These are phyloP conservation scores for Solanum okadae DNA, from an alignment of 257 asterid genomes.

Conservation along the genomic window DNA sequence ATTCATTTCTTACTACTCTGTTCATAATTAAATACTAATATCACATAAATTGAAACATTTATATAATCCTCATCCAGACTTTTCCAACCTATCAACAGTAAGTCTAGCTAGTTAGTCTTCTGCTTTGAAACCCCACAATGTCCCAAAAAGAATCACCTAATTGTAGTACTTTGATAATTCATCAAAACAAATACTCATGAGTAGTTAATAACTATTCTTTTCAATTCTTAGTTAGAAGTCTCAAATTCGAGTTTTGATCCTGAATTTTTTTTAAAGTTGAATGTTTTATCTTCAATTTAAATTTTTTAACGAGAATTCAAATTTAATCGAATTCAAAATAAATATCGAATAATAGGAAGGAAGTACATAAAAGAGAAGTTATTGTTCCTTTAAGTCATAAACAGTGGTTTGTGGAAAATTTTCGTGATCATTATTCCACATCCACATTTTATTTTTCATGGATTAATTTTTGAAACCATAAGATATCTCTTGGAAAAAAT, in stretches of 20 bases:
- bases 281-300: too few species aligned
- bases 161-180: too few species aligned
- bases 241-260: too few species aligned
- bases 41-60: too few species aligned
- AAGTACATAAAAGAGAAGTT: background rate
- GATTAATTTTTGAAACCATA: background rate
- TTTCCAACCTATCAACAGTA: background rate
- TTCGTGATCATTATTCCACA: background rate
- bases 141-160: background rate
- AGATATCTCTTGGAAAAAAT: background rate
- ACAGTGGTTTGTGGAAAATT: background rate
- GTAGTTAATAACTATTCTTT: too few species aligned
- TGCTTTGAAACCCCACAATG: background rate
- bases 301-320: rapidly evolving
- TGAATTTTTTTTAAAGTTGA: too few species aligned
- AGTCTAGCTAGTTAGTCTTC: background rate
- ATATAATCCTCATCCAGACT: background rate
- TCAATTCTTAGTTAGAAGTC: too few species aligned
- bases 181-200: too few species aligned
- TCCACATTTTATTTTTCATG: background rate
- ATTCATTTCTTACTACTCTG: too few species aligned
- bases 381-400: background rate
- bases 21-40: too few species aligned
- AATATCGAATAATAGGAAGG: background rate
- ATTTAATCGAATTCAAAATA: background rate